Evolutionary conservation across 2,329 filamentous ascomycete genomes (phyloP).

Genomic region (Penicillium crustosum): DNA sequence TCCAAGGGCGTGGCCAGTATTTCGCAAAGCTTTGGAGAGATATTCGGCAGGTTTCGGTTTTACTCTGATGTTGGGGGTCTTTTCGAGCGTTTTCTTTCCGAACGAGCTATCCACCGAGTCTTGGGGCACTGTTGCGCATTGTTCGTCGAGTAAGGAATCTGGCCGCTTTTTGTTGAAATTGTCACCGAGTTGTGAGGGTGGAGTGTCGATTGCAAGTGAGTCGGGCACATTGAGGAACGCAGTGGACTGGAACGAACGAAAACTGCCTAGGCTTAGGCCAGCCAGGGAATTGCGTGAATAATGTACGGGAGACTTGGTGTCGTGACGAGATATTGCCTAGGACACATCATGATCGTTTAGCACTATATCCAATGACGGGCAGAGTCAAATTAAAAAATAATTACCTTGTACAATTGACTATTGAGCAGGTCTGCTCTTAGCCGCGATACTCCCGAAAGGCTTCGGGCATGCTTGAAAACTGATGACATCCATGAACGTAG

Average conservation of each 20-base stretch:
- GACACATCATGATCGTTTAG: not conserved
- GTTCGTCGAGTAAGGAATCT: not conserved
- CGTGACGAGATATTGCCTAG: not conserved
- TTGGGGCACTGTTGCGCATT: not conserved
- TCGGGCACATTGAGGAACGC: not conserved
- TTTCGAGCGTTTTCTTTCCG: not conserved
- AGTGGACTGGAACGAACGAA: slow-evolving; percentile 4
- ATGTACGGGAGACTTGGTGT: not conserved
- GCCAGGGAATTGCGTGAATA: not conserved
- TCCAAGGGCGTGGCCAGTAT: slow-evolving; percentile 19
- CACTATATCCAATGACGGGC: not conserved
- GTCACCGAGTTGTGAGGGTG: not conserved
- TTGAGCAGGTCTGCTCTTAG: slow-evolving; percentile 35
- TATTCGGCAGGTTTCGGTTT: slow-evolving; percentile 33
- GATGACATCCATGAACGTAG: slow-evolving; percentile 46
- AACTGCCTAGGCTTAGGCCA: not conserved
- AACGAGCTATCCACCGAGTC: not conserved
- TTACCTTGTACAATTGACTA: slow-evolving; percentile 25
- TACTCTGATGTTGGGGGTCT: not conserved
- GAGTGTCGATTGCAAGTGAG: not conserved
- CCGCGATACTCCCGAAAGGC: slow-evolving; percentile 39
- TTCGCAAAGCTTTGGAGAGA: slow-evolving; percentile 32
- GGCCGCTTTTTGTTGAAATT: not conserved
- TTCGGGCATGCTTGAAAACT: slow-evolving; percentile 40
- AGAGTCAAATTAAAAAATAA: not conserved